A percentile compares a stretch with the other conserved stretches of the same genome.
These are phyloP conservation scores for Kalanchoe fedtschenkoi DNA, from an alignment of 164 flowering plant genomes.

Conservation along the genomic window DNA sequence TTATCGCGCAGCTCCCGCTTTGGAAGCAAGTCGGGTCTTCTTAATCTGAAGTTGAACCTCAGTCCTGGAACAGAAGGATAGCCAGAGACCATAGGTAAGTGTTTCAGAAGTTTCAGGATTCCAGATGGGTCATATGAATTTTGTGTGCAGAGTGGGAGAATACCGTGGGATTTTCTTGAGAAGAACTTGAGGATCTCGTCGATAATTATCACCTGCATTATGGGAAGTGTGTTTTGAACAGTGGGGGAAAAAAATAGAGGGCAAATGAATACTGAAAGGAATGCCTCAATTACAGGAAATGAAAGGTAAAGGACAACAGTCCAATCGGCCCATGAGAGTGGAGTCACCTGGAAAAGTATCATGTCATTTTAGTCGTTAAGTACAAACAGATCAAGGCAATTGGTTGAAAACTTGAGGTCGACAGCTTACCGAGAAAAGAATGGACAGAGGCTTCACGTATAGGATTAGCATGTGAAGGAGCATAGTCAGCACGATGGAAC, in stretches of 20 bases:
- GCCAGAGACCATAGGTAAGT: background rate
- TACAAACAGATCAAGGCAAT: background rate
- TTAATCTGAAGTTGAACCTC: slow-evolving; percentile 45
- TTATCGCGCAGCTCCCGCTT: slow-evolving; percentile 61
- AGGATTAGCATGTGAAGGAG: slow-evolving; percentile 76
- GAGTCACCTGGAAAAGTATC: slow-evolving; percentile 63
- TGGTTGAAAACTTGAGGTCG: background rate
- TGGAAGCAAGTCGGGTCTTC: slow-evolving; percentile 71
- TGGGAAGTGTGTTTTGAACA: slow-evolving; percentile 1
- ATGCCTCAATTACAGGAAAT: slow-evolving; percentile 59
- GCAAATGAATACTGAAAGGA: background rate
- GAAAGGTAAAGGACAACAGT: slow-evolving; percentile 74
- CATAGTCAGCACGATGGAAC: slow-evolving; percentile 81
- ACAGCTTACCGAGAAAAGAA: slow-evolving; percentile 91
- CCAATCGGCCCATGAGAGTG: slow-evolving; percentile 89
- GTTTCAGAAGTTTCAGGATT: background rate
- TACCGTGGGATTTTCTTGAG: slow-evolving; percentile 74
- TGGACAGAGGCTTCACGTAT: slow-evolving; percentile 71
- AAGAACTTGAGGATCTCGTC: slow-evolving; percentile 89
- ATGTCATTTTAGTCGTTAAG: background rate
- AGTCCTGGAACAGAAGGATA: slow-evolving; percentile 29
- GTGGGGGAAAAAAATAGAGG: too few species aligned
- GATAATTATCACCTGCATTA: slow-evolving; percentile 73
- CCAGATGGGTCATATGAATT: background rate
- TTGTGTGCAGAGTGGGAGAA: slow-evolving; percentile 1